Conservation (phyloP, 352 stramenopile species). For the Globisporangium alternatum region DNA sequence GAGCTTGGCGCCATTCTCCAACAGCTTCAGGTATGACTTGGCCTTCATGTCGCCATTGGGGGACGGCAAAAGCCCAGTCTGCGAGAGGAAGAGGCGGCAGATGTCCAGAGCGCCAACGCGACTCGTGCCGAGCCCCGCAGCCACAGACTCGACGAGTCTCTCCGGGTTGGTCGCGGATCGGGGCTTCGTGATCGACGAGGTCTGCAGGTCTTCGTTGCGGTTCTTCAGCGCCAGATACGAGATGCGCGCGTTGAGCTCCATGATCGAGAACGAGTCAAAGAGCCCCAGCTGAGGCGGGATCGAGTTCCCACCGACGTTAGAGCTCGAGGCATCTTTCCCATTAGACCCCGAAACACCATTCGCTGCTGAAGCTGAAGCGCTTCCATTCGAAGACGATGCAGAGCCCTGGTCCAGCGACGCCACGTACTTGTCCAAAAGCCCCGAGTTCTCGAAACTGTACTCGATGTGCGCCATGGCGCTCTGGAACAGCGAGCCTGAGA, state of each 20-base stretch:
- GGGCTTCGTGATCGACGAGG: constrained; percentile 40
- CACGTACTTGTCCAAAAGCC: constrained; percentile 80
- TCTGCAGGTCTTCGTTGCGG: constrained; percentile 37
- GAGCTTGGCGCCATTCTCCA: constrained; percentile 74
- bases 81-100: constrained; percentile 78
- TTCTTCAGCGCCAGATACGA: constrained; percentile 52
- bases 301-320: constrained; percentile 8
- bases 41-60: constrained; percentile 57
- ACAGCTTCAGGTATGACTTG: constrained; percentile 54
- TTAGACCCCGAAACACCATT: constrained; percentile 10
- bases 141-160: constrained; percentile 29
- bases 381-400: neutral
- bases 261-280: constrained; percentile 86
- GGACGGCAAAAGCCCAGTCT: constrained; percentile 61
- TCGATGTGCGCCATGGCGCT: constrained; percentile 68
- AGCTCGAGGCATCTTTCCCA: constrained; percentile 18
- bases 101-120: constrained; percentile 73
- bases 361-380: neutral
- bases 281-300: constrained; percentile 75
- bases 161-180: constrained; percentile 25
- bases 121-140: constrained; percentile 29
- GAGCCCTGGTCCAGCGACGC: constrained; percentile 52
- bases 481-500: constrained; percentile 64
- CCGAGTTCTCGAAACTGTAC: constrained; percentile 58
- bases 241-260: constrained; percentile 83